Evolutionary conservation across 306 rosid species (phyloP), one percentile per base, ranked within the genome.

Genomic region (Trifolium fragiferum): DNA sequence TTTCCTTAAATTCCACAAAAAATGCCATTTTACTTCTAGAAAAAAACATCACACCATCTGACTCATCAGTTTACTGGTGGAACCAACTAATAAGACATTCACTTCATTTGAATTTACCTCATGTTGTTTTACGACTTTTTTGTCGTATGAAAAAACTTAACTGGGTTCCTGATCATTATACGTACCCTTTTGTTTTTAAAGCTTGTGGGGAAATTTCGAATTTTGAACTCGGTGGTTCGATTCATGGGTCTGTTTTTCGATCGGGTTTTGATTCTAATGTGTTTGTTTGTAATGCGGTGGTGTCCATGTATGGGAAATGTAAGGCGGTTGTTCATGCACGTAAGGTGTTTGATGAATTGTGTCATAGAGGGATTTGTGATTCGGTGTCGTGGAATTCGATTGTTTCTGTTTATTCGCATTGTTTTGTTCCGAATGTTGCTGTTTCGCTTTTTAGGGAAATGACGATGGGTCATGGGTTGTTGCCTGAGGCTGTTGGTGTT

Each of bases 331-430:
- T 11, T 4, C 58, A 83, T 8, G 96, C 98, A 0, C 88, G 58
- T 0, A 77, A 84, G 18, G 16, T 93, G 94, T 93, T 93, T 27
- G 89, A 93, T 43, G 91, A 90, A 64, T 58, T 86, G 90, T 84
- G 76, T 66, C 49, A 11, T 1, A 80, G 88, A 76, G 90, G 89
- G 70, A 76, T 89, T 62, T 75, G 73, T 15, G 98, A 93, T 77
- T 76, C 84, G 60, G 95, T 90, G 67, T 84, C 98, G 0, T 93
- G 97, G 97, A 90, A 93, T 79, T 86, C 98, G 3, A 61, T 93
- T 30, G 87, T 90, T 8, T 84, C 96, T 20, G 82, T 89, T 63
- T 86, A 82, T 55, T 78, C 72, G 15, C 90, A 84, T 43, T 74
- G 69, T 30, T 83, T 75, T 54, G 78, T 89, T 65, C 60, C 76